Evolutionary conservation across 2,329 filamentous ascomycete genomes (phyloP), one percentile per base, ranked within the genome.

Genomic region (Diaporthe capsici): DNA sequence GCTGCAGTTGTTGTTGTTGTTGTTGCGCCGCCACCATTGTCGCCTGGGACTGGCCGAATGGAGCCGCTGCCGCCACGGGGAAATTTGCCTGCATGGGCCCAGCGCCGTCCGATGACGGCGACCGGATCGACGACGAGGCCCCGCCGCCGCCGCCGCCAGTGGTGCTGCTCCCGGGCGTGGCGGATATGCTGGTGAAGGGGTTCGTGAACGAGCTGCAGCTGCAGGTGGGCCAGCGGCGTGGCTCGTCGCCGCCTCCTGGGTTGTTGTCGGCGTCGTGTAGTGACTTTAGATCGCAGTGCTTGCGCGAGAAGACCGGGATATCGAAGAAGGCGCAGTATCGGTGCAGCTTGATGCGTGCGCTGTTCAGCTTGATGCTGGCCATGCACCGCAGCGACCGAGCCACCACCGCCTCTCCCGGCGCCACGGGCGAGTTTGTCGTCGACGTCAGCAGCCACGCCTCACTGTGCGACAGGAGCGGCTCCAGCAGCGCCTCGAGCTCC

Each of bases 251-350:
- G 55, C 81, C 53, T 31, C 5, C 79, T 0, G 49, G 31, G 34
- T n/a, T 28, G 22, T 22, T 37, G 22, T 81, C 82, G 2, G 79
- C 72, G 42, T 68, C 25, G 20, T 80, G 82, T 47, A 76, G 70
- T 6, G 82, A 81, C 73, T 83, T 82, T 20, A 89, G 83, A 74
- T 89, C 88, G 79, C 88, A 90, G 77, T 89, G 86, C 73, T 86
- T 87, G 39, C 84, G 83, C 0, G 84, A 82, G 78, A 90, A 90
- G 28, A 89, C 83, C 3, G 88, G 87, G 8, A 86, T 81, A 76
- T 89, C 87, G 60, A 84, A 86, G 79, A 90, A 90, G 12, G 88
- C 88, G 76, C 84, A 86, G 78, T 88, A 89, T 1, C 88, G 85
- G 77, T 90, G 88, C 4, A 89, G 79, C 78, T 89, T 89, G 77